These are phyloP conservation scores for Lichtheimia ornata DNA, from an alignment of 371 early-diverging fungal species.

Conservation along the genomic window DNA sequence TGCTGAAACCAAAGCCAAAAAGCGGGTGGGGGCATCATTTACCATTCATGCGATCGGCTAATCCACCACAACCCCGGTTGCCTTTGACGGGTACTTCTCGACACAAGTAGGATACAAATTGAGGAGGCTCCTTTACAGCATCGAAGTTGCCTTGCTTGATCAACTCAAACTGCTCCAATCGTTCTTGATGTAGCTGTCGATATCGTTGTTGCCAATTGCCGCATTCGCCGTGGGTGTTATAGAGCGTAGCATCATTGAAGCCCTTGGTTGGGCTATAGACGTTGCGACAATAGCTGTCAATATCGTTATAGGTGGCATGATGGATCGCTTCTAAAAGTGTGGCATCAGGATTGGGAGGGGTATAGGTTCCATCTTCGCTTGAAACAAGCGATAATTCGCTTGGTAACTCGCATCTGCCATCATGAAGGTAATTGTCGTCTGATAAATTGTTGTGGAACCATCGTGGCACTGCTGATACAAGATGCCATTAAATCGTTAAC, in stretches of 20 bases:
- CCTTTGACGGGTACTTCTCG: constrained; percentile 18
- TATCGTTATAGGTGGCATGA: constrained; percentile 14
- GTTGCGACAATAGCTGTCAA: constrained; percentile 24
- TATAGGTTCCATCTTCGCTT: constrained; percentile 31
- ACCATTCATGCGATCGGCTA: constrained; percentile 56
- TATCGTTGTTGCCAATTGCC: constrained; percentile 39
- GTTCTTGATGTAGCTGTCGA: constrained; percentile 22
- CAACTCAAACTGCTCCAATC: constrained; percentile 22
- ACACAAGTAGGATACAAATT: constrained; percentile 26
- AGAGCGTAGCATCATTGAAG: constrained; percentile 15
- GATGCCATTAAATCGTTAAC: too few species aligned
- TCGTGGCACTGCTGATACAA: background rate
- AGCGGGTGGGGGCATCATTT: constrained; percentile 1
- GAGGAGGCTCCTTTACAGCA: constrained; percentile 18
- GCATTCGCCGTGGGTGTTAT: constrained; percentile 26
- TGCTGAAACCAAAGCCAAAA: background rate
- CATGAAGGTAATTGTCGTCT: background rate
- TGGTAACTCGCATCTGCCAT: constrained; percentile 19
- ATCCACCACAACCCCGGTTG: constrained; percentile 50
- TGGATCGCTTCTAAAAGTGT: constrained; percentile 25
- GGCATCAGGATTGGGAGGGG: constrained; percentile 32
- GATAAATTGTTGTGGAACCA: background rate
- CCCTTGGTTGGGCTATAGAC: constrained; percentile 22
- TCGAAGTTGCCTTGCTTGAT: constrained; percentile 20
- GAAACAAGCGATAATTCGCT: constrained; percentile 18